phyloP scores from a whole-genome alignment of 2,329 filamentous ascomycete species.

The Coleophoma cylindrospora region DNA sequence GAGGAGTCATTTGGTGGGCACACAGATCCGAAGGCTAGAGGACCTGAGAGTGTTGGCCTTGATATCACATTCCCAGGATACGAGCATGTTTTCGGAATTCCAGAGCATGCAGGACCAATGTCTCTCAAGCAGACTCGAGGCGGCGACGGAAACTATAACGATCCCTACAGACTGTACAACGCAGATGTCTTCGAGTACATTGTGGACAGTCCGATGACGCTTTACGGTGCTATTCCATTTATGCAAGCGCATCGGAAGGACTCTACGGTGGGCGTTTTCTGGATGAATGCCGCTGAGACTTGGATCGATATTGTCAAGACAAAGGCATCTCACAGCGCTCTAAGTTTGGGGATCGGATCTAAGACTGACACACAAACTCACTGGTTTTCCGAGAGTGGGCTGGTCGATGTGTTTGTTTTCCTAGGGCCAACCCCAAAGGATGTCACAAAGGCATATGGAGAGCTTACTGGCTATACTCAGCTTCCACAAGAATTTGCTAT shows the following conservation, averaged over 20 bases:
- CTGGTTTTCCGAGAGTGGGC: conserved; percentile 91
- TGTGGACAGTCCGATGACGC: conserved; percentile 94
- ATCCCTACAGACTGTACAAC: conserved; percentile 95
- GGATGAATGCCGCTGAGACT: conserved; percentile 94
- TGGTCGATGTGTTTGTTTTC: conserved; percentile 91
- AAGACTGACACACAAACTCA: conserved; percentile 82
- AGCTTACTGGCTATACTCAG: conserved; percentile 86
- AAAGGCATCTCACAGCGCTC: conserved; percentile 67
- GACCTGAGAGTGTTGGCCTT: conserved; percentile 84
- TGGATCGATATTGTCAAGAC: conserved; percentile 93
- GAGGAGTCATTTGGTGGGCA: conserved; percentile 94
- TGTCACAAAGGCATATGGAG: conserved; percentile 75
- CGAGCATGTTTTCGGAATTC: conserved; percentile 88
- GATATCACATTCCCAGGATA: conserved; percentile 93
- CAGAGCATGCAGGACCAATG: conserved; percentile 83
- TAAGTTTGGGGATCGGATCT: conserved; percentile 64
- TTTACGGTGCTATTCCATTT: conserved; percentile 95
- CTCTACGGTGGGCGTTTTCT: conserved; percentile 93
- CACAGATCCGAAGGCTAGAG: conserved; percentile 91
- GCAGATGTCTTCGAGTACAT: conserved; percentile 97
- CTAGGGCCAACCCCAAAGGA: conserved; percentile 83
- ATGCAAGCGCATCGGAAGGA: conserved; percentile 96
- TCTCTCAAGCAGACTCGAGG: conserved; percentile 89
- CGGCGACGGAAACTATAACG: conserved; percentile 75
- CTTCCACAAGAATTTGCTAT: conserved; percentile 90